Base-by-base conservation (phyloP, 257 asterid genomes). In the Solanum tacnaense region DNA sequence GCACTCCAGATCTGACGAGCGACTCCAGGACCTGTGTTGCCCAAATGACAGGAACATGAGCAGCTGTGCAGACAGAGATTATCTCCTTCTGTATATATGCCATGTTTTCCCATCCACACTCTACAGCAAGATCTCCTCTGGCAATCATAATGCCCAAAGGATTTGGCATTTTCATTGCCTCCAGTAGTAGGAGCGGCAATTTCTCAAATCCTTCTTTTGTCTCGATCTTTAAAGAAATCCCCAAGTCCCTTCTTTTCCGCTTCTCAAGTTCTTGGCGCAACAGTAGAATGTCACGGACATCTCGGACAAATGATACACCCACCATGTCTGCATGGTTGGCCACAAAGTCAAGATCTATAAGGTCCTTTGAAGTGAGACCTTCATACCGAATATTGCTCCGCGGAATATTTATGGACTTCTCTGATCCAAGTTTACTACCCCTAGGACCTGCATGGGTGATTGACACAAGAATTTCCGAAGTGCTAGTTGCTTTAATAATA, bases 51-150 rank as follows among this genome's bases (percentile, higher is more conserved):
- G 96, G 98, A 70, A 94, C 88, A 91, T 94, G 95, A 8, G 95
- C 95, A 44, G 98, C 95, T 21, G 90, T 85, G 82, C 94, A 93
- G 7, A 92, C 90, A 7, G 93, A 91, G 84, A 94, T 86, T 84
- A 94, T 91, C 85, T 94, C 96, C 62, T 92, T 94, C 89, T 94
- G 98, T 87, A 92, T 93, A 87, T 93, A 94, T 9, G 94, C 95
- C 62, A 94, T 94, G 89, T 93, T 93, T 88, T 94, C 98, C 96
- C 96, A 94, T 84, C 96, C 98, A 58, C 98, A 94, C 88, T 94
- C 98, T 87, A 94, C 98, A 6, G 98, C 98, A 32, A 94, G 98
- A 90, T 94, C 98, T 32, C 98, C 98, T 91, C 98, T 90, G 67
- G 98, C 98, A 68, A 94, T 92, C 98, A 94, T 94, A 83, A 94